Percentiles rank a stretch among this genome's conserved stretches.
These are phyloP conservation scores for Raffaelea deltoideospora DNA, from an alignment of 2,329 filamentous ascomycete species.

Conservation along the genomic window DNA sequence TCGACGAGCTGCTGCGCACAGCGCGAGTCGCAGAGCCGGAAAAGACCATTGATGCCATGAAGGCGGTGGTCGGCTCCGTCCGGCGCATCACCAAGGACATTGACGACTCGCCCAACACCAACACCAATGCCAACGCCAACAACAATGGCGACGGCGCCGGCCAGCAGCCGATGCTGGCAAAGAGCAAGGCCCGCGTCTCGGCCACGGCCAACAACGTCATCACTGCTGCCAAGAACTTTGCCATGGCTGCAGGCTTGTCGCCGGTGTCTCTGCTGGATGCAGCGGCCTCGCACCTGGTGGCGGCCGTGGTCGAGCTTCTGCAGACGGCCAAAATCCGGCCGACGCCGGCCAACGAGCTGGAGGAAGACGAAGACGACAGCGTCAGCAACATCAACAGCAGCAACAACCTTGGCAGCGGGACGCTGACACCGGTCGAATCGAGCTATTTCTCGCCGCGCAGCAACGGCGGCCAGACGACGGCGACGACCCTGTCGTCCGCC, in stretches of 20 bases:
- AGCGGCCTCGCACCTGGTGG: slow-evolving; percentile 77
- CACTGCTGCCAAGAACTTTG: slow-evolving; percentile 86
- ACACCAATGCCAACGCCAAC: slow-evolving; percentile 33
- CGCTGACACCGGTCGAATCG: slow-evolving; percentile 49
- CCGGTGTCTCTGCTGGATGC: slow-evolving; percentile 91
- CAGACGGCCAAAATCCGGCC: slow-evolving; percentile 69
- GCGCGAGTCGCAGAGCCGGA: slow-evolving; percentile 62
- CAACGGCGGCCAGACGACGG: slow-evolving; percentile 18
- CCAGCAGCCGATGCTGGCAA: slow-evolving; percentile 48
- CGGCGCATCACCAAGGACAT: slow-evolving; percentile 76
- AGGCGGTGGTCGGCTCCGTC: slow-evolving; percentile 67
- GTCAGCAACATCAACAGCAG: no score
- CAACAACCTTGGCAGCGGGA: no score
- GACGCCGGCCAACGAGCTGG: slow-evolving; percentile 61
- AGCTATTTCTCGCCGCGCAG: slow-evolving; percentile 51
- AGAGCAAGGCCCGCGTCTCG: slow-evolving; percentile 71
- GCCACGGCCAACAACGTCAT: slow-evolving; percentile 91
- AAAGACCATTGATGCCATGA: slow-evolving; percentile 72
- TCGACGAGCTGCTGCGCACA: slow-evolving; percentile 74
- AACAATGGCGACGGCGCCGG: slow-evolving; percentile 38
- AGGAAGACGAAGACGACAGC: slow-evolving; percentile 58
- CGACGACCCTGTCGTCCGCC: slow-evolving; percentile 13
- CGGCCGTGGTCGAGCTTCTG: slow-evolving; percentile 73
- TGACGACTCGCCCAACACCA: slow-evolving; percentile 37
- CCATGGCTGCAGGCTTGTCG: slow-evolving; percentile 65